phyloP scores from a whole-genome alignment of 2,329 filamentous ascomycete genomes.

The Colletotrichum sp. region DNA sequence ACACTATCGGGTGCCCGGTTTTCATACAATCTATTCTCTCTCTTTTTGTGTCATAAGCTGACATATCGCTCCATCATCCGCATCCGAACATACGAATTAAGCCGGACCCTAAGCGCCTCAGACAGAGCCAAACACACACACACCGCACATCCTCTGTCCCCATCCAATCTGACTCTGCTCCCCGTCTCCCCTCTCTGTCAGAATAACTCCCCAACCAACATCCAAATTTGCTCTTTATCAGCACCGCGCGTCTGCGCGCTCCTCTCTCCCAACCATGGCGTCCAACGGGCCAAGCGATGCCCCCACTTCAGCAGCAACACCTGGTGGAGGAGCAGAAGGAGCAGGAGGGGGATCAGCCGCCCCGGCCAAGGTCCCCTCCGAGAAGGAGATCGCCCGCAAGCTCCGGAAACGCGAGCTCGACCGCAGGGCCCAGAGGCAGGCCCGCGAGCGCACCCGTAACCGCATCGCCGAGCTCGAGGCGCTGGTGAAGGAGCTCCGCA shows the following conservation, averaged over 20 bases:
- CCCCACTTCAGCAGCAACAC: not conserved
- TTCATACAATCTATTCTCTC: not conserved
- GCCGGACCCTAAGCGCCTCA: not conserved
- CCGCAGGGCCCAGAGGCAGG: constrained; percentile 33
- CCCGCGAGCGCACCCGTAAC: constrained; percentile 34
- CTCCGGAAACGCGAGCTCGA: constrained; percentile 36
- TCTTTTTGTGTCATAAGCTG: not conserved
- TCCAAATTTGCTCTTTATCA: not conserved
- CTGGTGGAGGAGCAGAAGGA: not conserved
- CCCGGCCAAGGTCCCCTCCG: constrained; percentile 8
- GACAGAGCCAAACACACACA: not conserved
- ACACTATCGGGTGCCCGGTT: not conserved
- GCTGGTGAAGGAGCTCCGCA: constrained; percentile 29
- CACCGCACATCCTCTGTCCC: not conserved
- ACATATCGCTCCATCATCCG: not conserved
- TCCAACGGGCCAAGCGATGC: not conserved
- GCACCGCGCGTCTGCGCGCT: not conserved
- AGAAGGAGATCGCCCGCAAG: constrained; percentile 21
- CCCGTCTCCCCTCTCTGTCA: not conserved
- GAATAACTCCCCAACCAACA: not conserved
- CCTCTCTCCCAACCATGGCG: not conserved
- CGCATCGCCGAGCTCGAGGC: constrained; percentile 34
- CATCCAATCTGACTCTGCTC: not conserved
- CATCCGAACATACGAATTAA: not conserved
- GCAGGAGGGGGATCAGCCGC: not conserved